phyloP scores from a whole-genome alignment of 257 asterid species.

The Rauvolfia tetraphylla region DNA sequence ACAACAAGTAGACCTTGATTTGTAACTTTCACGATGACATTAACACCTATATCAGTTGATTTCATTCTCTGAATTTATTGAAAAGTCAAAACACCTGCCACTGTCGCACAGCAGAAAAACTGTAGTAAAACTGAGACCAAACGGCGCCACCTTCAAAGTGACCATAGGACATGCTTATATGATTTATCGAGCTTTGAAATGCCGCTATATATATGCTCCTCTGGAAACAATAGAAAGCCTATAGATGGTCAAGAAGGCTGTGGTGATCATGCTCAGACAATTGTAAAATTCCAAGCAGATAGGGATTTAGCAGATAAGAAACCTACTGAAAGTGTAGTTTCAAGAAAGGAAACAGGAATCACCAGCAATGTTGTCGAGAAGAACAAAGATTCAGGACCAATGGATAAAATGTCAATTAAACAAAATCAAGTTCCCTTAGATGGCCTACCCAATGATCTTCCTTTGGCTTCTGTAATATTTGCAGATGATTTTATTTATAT shows the following conservation, averaged over 20 bases:
- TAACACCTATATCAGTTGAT: too few species aligned
- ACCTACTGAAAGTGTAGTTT: neutral
- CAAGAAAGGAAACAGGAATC: neutral
- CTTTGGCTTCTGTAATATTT: neutral
- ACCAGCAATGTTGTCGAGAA: neutral
- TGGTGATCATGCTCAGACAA: neutral
- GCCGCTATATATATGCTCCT: conserved; percentile 11
- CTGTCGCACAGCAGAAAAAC: too few species aligned
- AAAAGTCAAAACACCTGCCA: too few species aligned
- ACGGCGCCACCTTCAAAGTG: too few species aligned
- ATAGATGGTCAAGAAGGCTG: conserved; percentile 3
- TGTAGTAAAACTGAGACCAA: too few species aligned
- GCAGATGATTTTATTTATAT: too few species aligned
- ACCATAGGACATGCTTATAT: conserved; percentile 25
- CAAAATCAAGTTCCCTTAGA: too few species aligned
- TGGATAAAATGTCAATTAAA: neutral
- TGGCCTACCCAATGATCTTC: conserved; percentile 3
- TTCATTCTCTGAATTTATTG: too few species aligned
- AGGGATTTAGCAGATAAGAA: neutral
- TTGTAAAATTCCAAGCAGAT: neutral
- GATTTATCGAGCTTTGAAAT: conserved; percentile 51
- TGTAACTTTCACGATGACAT: too few species aligned
- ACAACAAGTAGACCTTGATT: too few species aligned
- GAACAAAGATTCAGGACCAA: neutral
- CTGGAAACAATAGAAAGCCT: neutral